phyloP scores from a whole-genome alignment of 2,329 filamentous ascomycete species.

The Cryphonectria nitschkei region DNA sequence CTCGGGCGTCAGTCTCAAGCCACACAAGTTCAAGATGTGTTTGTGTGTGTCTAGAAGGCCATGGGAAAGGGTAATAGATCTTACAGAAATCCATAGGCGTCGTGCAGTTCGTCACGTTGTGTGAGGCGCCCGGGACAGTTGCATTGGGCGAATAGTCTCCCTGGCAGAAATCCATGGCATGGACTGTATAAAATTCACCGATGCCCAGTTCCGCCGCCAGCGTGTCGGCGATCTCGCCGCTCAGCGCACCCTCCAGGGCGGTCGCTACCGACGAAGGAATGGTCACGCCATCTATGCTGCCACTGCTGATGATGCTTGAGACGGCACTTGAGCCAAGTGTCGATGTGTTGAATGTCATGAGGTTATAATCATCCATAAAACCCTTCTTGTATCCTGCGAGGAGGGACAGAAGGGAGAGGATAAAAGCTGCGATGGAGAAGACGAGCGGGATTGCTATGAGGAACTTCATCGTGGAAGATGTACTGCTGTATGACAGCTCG shows the following conservation, averaged over 20 bases:
- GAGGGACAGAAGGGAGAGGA: constrained; percentile 41
- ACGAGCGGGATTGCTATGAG: constrained; percentile 35
- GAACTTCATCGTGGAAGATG: constrained; percentile 16
- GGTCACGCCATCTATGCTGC: constrained; percentile 3
- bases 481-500: background rate
- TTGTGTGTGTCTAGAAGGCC: too few relatives aligned
- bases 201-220: constrained; percentile 37
- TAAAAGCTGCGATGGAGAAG: constrained; percentile 41
- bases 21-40: background rate
- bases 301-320: constrained; percentile 1
- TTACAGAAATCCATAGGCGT: constrained; percentile 30
- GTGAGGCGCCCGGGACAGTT: constrained; percentile 29
- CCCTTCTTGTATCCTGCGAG: constrained; percentile 43
- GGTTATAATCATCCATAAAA: constrained; percentile 43
- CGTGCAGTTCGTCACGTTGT: constrained; percentile 36
- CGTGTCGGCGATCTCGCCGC: constrained; percentile 29
- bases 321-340: constrained; percentile 45
- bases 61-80: background rate
- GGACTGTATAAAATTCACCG: constrained; percentile 39
- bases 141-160: constrained; percentile 35
- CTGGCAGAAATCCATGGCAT: constrained; percentile 38
- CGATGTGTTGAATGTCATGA: constrained; percentile 48
- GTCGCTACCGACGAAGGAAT: constrained; percentile 26
- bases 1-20: background rate
- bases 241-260: constrained; percentile 30